Base-by-base conservation (phyloP, 371 early-diverging fungal species). In the Mucor racemosus region DNA sequence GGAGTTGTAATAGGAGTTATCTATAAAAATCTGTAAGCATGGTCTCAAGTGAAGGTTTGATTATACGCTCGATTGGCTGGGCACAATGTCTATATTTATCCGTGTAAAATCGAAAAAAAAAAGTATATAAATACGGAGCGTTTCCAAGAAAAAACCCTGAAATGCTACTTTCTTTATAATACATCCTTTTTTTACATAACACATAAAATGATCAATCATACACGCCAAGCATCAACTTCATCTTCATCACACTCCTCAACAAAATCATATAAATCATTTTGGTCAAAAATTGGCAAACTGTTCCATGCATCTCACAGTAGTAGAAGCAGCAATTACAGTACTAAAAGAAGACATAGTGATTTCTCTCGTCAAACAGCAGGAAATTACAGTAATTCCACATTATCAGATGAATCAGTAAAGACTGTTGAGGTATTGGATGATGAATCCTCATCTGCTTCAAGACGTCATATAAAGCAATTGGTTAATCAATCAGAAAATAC, bases 401-500 rank as follows among this genome's bases (percentile, higher is more conserved):
- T 72, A 39, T 72, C 72, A 15, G 64, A 69, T 26, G 56, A 19
- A 50, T 65, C 73, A n/a, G 53, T 61, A 31, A 64, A 62, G 36
- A 65, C 65, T 1, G 46, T 54, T 1, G 70, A 64, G 15, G 48
- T 17, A 8, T 42, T 33, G 35, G 56, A 55, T 7, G 62, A 71
- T 17, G 62, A 40, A 11, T 31, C 33, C 4, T 65, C 59, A 10
- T 56, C 60, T 14, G 54, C 56, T 4, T 50, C 50, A 50, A 55
- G 58, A 61, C 66, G 76, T 19, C 71, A 67, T 41, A 60, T 50
- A 58, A 75, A 75, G n/a, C 76, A 66, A 44, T 38, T 72, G 4
- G 59, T 69, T 0, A 53, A 67, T 34, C 33, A 53, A 40, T 59
- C 53, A 44, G 72, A 72, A 10, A 11, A 13, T 7, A 31, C 54